Evolutionary conservation across 345 rosid genomes (phyloP).

Genomic region (Bruguiera gymnorhiza): DNA sequence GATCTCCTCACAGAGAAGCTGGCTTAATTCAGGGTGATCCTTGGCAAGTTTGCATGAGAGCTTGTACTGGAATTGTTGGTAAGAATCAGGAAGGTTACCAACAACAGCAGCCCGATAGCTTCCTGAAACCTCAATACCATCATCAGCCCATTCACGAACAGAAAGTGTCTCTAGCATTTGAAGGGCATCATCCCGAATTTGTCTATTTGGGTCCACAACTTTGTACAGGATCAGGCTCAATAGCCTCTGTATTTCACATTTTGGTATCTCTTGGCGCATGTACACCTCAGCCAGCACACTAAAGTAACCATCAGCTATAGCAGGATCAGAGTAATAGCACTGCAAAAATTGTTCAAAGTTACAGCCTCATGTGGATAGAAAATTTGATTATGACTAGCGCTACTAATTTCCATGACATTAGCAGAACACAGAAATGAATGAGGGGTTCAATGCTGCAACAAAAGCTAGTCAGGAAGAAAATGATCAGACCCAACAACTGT

Average conservation of each 20-base stretch:
- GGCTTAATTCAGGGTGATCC: slow-evolving; percentile 95
- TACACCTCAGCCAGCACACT: slow-evolving; percentile 97
- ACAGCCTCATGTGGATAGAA: neutral
- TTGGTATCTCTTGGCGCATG: slow-evolving; percentile 98
- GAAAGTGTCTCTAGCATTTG: slow-evolving; percentile 99
- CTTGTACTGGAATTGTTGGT: slow-evolving; percentile 97
- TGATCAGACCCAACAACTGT: neutral
- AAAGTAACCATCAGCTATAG: slow-evolving; percentile 97
- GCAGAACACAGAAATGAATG: neutral
- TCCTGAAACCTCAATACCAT: slow-evolving; percentile 85
- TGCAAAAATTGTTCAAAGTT: slow-evolving; percentile 28
- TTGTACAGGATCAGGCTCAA: slow-evolving; percentile 94
- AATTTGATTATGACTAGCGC: neutral
- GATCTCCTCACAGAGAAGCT: slow-evolving; percentile 96
- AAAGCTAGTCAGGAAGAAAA: slow-evolving; percentile 4
- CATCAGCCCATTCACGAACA: slow-evolving; percentile 97
- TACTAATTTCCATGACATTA: neutral
- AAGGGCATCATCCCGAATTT: slow-evolving; percentile 98
- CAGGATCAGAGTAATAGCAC: slow-evolving; percentile 96
- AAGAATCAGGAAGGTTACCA: slow-evolving; percentile 97
- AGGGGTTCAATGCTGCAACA: neutral
- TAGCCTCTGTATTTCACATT: slow-evolving; percentile 93
- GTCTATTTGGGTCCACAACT: slow-evolving; percentile 96
- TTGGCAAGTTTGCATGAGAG: slow-evolving; percentile 94
- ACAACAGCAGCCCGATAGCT: slow-evolving; percentile 98